phyloP scores from a whole-genome alignment of 2,329 filamentous ascomycete species.

The Cercospora sojina region DNA sequence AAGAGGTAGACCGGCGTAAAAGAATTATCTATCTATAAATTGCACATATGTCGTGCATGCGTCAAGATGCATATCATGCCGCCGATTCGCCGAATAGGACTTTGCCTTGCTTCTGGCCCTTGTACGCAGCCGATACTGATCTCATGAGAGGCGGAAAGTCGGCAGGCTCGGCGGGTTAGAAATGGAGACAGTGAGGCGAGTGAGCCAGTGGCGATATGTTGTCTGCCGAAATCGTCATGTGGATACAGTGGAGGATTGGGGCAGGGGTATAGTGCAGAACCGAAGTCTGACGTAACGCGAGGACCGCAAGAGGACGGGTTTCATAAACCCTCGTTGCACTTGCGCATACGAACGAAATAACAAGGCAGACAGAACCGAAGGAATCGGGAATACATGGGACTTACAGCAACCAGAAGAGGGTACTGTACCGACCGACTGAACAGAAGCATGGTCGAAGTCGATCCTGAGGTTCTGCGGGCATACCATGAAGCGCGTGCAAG shows the following conservation, averaged over 20 bases:
- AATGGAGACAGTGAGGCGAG: constrained; percentile 4
- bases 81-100: constrained; percentile 1
- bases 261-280: constrained; percentile 4
- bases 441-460: constrained; percentile 9
- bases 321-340: background rate
- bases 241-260: background rate
- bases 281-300: constrained; percentile 12
- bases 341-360: background rate
- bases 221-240: constrained; percentile 12
- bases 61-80: constrained; percentile 6
- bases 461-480: constrained; percentile 9
- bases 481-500: constrained; percentile 11
- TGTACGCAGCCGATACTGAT: background rate
- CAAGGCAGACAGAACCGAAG: background rate
- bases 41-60: constrained; percentile 8
- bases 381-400: background rate
- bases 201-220: constrained; percentile 2
- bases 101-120: constrained; percentile 2
- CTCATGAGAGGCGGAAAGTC: background rate
- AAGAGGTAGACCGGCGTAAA: no score
- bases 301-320: constrained; percentile 1
- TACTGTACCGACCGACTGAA: background rate
- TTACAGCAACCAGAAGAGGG: background rate
- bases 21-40: no score
- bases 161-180: background rate